A percentile compares a stretch with the other conserved stretches of the same genome.
phyloP scores from a whole-genome alignment of 2,329 filamentous ascomycete species.

The Curvularia eragrostidis region DNA sequence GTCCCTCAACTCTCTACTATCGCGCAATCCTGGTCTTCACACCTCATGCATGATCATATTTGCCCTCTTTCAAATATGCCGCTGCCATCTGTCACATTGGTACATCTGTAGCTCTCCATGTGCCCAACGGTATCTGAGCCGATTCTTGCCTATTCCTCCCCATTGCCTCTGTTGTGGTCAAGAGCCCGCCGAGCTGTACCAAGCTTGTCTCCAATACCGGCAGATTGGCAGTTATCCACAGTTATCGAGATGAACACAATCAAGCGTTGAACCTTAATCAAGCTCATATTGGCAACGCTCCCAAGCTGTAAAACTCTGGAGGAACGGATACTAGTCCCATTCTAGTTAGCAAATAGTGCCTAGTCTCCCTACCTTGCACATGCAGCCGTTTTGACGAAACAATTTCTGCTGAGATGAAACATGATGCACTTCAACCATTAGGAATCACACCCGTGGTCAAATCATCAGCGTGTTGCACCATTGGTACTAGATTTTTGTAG shows the following conservation, averaged over 20 bases:
- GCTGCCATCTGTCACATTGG: neutral
- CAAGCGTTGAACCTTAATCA: conserved; percentile 9
- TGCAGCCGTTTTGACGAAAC: conserved; percentile 4
- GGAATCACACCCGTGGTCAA: neutral
- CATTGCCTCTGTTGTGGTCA: neutral
- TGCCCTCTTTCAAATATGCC: neutral
- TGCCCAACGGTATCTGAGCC: neutral
- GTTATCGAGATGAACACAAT: neutral
- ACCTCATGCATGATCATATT: neutral
- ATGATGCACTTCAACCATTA: neutral
- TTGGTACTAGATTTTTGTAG: neutral
- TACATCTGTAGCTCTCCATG: neutral
- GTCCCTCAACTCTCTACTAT: neutral
- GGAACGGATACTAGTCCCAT: neutral
- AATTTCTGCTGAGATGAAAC: neutral
- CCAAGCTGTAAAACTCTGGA: conserved; percentile 6
- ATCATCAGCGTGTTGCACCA: neutral
- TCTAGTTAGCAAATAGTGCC: neutral
- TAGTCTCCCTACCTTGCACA: neutral
- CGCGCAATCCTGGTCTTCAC: neutral
- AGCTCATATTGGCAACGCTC: conserved; percentile 9
- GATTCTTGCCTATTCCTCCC: neutral
- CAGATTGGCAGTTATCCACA: conserved; percentile 3
- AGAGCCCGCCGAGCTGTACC: conserved; percentile 22
- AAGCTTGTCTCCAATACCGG: conserved; percentile 12